Conservation (phyloP, 2,329 filamentous ascomycete species). For the Hypomyces rosellus region DNA sequence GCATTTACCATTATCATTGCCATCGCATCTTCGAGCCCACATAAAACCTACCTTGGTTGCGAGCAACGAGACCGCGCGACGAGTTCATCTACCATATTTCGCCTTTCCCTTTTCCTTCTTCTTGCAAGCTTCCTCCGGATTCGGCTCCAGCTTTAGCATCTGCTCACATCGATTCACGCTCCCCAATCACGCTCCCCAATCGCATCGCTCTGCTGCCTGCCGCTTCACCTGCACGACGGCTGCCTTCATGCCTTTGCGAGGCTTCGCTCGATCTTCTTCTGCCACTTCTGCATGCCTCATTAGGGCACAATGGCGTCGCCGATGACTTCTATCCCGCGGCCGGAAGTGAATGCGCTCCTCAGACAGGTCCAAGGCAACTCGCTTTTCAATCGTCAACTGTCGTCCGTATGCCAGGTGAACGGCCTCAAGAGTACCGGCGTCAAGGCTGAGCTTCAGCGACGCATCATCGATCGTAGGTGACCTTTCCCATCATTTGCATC, state of each 20-base stretch:
- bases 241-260: conserved; percentile 9
- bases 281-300: conserved; percentile 3
- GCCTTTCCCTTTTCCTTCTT: not conserved
- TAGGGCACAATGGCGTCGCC: conserved; percentile 20
- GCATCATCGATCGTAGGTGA: conserved; percentile 70
- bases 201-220: not conserved
- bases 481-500: not conserved
- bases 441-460: conserved; percentile 73
- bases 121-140: too few relatives aligned
- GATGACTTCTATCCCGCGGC: conserved; percentile 25
- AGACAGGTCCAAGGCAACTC: conserved; percentile 37
- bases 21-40: not conserved
- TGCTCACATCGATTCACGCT: not conserved
- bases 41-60: too few relatives aligned
- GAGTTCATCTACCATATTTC: not conserved
- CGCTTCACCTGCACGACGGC: not conserved
- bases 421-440: conserved; percentile 72
- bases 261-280: not conserved
- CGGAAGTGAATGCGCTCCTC: conserved; percentile 41
- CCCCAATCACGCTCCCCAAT: not conserved
- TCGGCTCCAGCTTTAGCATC: too few relatives aligned
- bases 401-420: conserved; percentile 69
- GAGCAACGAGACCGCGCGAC: too few relatives aligned
- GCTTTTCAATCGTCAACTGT: conserved; percentile 59
- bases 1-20: not conserved